Conservation (phyloP, 2,329 filamentous ascomycete genomes). For the Byssochlamys sp. region DNA sequence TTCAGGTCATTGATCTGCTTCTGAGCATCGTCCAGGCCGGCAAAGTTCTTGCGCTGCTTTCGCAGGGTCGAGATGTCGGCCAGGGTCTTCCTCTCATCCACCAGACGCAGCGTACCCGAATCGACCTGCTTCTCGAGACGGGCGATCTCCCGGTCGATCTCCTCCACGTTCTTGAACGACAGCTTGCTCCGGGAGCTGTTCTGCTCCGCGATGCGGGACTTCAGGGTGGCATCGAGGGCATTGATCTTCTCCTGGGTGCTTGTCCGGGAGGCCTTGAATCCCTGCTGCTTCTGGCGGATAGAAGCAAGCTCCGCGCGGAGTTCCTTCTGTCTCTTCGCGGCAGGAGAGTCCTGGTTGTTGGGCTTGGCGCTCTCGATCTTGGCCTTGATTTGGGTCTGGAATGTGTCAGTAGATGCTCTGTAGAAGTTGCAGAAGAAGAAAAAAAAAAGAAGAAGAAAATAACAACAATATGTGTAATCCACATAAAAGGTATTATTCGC, state of each 20-base stretch:
- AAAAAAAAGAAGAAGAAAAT: too few relatives aligned
- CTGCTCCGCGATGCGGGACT: conserved; percentile 73
- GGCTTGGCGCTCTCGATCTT: conserved; percentile 78
- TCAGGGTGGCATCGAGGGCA: conserved; percentile 78
- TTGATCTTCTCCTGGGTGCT: conserved; percentile 82
- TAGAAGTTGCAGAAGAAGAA: background rate
- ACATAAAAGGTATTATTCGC: background rate
- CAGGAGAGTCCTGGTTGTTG: conserved; percentile 71
- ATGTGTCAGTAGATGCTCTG: conserved; percentile 8
- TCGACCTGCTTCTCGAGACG: conserved; percentile 77
- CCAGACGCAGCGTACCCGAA: conserved; percentile 81
- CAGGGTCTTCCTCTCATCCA: conserved; percentile 93
- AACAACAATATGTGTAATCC: background rate
- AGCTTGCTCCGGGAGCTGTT: conserved; percentile 75
- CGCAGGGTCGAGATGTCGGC: conserved; percentile 70
- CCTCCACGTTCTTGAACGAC: conserved; percentile 76
- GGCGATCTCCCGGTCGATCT: conserved; percentile 74
- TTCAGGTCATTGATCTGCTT: conserved; percentile 83
- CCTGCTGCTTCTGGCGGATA: conserved; percentile 79
- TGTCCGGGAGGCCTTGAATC: conserved; percentile 71
- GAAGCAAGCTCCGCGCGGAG: conserved; percentile 70
- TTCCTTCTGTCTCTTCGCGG: conserved; percentile 74
- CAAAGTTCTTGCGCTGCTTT: conserved; percentile 86
- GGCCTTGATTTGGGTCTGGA: conserved; percentile 76
- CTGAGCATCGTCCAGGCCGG: conserved; percentile 70